Evolutionary conservation across 225 moss, liverwort and hornwort species (phyloP), one percentile per base, ranked within the genome.

Genomic region (Polytrichum formosum): DNA sequence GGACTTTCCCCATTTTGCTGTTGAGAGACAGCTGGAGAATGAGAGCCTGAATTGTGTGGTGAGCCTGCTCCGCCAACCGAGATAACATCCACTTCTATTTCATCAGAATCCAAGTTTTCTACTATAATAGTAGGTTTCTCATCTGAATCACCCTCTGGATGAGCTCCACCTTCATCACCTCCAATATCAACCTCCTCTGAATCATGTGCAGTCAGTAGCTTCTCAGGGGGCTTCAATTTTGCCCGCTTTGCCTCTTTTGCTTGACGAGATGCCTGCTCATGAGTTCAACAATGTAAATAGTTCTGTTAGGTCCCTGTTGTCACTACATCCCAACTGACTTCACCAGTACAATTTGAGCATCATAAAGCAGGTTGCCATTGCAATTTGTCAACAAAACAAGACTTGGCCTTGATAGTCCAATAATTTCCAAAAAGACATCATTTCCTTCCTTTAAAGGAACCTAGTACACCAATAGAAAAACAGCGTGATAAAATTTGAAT

Each of bases 31-130:
- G 78, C 69, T 59, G 90, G 88, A 73, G 90, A 86, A 21, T 64
- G 54, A 74, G 78, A 78, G 53, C 77, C 88, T 65, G 74, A 64
- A 66, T 87, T 78, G 58, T 81, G 78, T 21, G 86, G 98, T 20
- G 90, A 91, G 53, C 75, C 83, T 66, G 72, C 84, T 71, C 83
- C 91, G 37, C 92, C 94, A 76, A 84, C 81, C 27, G 91, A 92
- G 59, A 91, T 87, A 17, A 92, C 94, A 75, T 99, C 98, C 70
- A 99, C 85, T 67, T 99, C 98, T 62, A 84, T 83, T 26, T 98
- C 98, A 70, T 84, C 82, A 63, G 28, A 67, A 63, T 80, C 88
- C 65, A 79, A 28, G 72, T 77, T 81, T 68, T 78, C 84, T 62
- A 79, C 87, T 70, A 77, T 26, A 71, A 74, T 67, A 67, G 69